Evolutionary conservation across 768 basidiomycete species (phyloP).

Genomic region (Royoungia palumana): DNA sequence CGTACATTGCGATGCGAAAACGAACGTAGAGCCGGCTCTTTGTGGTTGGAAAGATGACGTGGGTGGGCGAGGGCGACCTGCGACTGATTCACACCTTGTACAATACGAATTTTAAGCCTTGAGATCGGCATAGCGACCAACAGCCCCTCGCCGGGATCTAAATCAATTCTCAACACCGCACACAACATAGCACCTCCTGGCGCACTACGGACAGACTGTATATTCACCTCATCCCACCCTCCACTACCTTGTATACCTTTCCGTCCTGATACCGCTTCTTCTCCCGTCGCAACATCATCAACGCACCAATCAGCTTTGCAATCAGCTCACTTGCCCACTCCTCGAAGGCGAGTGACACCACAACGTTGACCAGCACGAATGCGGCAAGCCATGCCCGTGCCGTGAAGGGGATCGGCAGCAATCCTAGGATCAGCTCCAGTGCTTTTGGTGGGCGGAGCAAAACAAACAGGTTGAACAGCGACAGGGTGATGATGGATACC

Average conservation of each 20-base stretch:
- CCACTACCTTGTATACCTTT: conserved; percentile 84
- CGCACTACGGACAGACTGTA: neutral
- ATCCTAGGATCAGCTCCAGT: conserved; percentile 61
- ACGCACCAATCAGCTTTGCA: conserved; percentile 49
- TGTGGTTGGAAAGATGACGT: neutral
- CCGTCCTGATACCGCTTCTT: conserved; percentile 55
- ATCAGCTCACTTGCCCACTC: conserved; percentile 63
- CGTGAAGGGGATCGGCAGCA: conserved; percentile 68
- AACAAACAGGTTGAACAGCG: conserved; percentile 72
- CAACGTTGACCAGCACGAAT: conserved; percentile 67
- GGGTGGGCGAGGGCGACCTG: conserved; percentile 7
- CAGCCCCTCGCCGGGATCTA: neutral
- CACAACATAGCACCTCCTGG: neutral
- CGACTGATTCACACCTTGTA: neutral
- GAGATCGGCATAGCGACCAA: conserved; percentile 21
- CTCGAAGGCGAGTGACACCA: conserved; percentile 72
- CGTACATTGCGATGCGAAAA: conserved; percentile 23
- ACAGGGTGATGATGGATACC: conserved; percentile 64
- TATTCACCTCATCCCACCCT: conserved; percentile 56
- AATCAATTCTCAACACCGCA: neutral
- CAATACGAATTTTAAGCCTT: conserved; percentile 1
- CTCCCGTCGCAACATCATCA: conserved; percentile 40
- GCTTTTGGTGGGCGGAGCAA: conserved; percentile 66
- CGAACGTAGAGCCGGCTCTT: conserved; percentile 42
- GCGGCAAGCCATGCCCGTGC: conserved; percentile 70